Percentiles rank a stretch among this genome's conserved stretches.
Conservation (phyloP, 179 eudicot species). For the Beta macrorhiza region DNA sequence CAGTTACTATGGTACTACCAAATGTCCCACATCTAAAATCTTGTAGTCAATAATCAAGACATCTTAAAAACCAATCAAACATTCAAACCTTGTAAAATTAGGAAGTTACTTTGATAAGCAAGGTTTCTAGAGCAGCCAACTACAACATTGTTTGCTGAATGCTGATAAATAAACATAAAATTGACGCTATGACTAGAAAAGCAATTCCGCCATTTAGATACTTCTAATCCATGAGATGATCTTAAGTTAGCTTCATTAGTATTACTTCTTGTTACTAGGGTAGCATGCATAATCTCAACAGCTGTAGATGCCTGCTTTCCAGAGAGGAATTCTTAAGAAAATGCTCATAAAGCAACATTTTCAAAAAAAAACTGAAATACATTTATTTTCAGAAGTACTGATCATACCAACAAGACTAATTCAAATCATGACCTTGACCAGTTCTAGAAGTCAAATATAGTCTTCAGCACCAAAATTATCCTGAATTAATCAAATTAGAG, state of each 20-base stretch:
- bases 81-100: neutral
- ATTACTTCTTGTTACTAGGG: neutral
- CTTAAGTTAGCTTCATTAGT: neutral
- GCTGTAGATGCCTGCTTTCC: neutral
- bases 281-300: neutral
- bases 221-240: neutral
- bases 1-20: neutral
- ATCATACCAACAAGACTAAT: neutral
- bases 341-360: neutral
- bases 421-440: neutral
- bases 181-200: neutral
- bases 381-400: neutral
- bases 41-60: neutral
- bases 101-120: neutral
- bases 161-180: neutral
- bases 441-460: neutral
- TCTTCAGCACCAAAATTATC: neutral
- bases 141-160: neutral
- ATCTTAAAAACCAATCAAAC: conserved; percentile 2
- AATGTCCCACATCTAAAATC: neutral
- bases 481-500: neutral
- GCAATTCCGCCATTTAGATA: neutral
- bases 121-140: neutral
- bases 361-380: neutral
- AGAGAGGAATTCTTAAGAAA: neutral